Evolutionary conservation across 345 rosid genomes (phyloP).

Genomic region (Melaleuca alternifolia): DNA sequence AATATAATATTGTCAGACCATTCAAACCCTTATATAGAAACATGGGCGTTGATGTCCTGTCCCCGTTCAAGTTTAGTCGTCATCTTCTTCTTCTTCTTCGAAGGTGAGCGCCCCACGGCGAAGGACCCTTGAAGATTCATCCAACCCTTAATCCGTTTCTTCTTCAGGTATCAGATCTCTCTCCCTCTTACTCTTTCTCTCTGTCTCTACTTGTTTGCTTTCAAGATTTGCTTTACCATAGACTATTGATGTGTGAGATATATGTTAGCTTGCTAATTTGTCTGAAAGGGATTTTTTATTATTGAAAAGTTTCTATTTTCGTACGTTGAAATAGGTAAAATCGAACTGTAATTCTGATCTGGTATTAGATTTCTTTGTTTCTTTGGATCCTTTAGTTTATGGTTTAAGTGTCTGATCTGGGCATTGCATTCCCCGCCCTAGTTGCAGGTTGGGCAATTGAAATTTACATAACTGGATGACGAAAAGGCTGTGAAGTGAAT

Average conservation of each 20-base stretch:
- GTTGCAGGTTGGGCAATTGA: conserved; percentile 5
- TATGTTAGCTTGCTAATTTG: neutral
- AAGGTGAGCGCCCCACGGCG: neutral
- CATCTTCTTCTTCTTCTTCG: neutral
- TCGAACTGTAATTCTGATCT: neutral
- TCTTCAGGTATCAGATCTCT: neutral
- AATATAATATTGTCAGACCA: neutral
- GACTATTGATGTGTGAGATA: neutral
- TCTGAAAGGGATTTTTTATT: neutral
- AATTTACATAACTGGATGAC: conserved; percentile 30
- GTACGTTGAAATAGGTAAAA: neutral
- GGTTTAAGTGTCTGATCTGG: neutral
- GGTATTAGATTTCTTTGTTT: neutral
- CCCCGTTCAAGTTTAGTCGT: neutral
- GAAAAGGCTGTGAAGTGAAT: conserved; percentile 14
- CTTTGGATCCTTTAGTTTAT: neutral
- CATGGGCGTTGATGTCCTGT: neutral
- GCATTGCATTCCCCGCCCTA: neutral
- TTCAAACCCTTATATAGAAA: neutral
- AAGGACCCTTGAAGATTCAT: neutral
- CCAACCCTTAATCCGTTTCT: neutral
- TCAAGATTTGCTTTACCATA: neutral
- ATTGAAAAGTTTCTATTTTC: neutral
- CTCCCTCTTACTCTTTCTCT: neutral
- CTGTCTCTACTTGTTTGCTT: neutral